These are phyloP conservation scores for Digitaria exilis DNA, from an alignment of 202 grass and related monocot genomes.

Conservation along the genomic window DNA sequence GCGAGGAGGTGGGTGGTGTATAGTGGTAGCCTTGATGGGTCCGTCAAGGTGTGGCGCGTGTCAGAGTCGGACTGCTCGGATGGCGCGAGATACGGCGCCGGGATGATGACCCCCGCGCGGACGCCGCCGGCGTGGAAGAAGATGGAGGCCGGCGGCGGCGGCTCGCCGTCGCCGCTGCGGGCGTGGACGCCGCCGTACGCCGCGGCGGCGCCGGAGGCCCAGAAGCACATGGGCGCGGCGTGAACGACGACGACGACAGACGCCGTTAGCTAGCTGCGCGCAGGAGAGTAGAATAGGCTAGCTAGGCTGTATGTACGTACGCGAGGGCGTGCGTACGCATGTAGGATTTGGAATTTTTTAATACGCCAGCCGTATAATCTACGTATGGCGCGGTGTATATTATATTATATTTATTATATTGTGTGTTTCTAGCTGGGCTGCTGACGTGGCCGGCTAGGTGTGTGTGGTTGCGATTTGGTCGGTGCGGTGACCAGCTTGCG, in stretches of 20 bases:
- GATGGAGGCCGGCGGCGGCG: too few relatives aligned
- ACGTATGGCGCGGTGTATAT: neutral
- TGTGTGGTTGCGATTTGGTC: slow-evolving; percentile 17
- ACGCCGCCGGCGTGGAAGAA: slow-evolving; percentile 18
- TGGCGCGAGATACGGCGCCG: neutral
- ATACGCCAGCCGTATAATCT: slow-evolving; percentile 11
- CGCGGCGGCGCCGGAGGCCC: slow-evolving; percentile 10
- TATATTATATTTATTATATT: neutral
- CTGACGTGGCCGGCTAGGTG: neutral
- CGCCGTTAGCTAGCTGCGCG: too few relatives aligned
- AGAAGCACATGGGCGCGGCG: slow-evolving; percentile 19
- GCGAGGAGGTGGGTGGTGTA: slow-evolving; percentile 64
- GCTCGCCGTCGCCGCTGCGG: slow-evolving; percentile 29
- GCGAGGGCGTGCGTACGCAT: neutral
- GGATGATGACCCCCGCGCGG: neutral
- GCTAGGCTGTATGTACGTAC: neutral
- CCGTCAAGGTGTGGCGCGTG: slow-evolving; percentile 84
- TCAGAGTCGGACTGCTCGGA: slow-evolving; percentile 20
- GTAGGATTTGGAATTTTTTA: neutral
- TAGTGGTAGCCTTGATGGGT: slow-evolving; percentile 87
- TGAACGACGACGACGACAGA: neutral
- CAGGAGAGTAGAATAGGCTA: neutral
- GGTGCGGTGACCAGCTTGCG: neutral
- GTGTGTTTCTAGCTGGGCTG: neutral
- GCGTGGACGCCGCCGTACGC: slow-evolving; percentile 22